A percentile compares a stretch with the other conserved stretches of the same genome.
These are phyloP conservation scores for Coniferiporia weirii DNA, from an alignment of 1,284 basidiomycete genomes.

Conservation along the genomic window DNA sequence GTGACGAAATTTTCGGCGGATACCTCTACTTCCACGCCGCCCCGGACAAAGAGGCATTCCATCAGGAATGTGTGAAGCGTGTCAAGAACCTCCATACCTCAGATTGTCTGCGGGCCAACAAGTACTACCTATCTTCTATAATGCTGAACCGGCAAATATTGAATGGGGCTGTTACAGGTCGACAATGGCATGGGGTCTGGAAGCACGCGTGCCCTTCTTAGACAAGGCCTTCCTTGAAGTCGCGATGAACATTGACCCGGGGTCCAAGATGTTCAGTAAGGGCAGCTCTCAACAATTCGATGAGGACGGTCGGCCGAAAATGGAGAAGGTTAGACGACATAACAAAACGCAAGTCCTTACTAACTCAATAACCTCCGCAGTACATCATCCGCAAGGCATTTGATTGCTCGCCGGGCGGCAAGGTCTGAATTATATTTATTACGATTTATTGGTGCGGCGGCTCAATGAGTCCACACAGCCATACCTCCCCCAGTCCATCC, in stretches of 20 bases:
- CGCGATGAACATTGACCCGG: slow-evolving; percentile 87
- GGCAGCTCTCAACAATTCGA: slow-evolving; percentile 74
- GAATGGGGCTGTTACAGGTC: slow-evolving; percentile 46
- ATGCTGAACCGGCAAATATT: background rate
- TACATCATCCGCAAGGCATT: slow-evolving; percentile 98
- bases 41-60: slow-evolving; percentile 84
- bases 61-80: slow-evolving; percentile 92
- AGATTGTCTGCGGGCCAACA: slow-evolving; percentile 98
- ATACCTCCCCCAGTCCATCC: slow-evolving; percentile 90
- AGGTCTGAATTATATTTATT: slow-evolving; percentile 40
- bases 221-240: slow-evolving; percentile 96
- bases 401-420: slow-evolving; percentile 81
- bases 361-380: slow-evolving; percentile 32
- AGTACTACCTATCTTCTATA: slow-evolving; percentile 43
- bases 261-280: slow-evolving; percentile 90
- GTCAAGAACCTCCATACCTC: slow-evolving; percentile 98
- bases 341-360: background rate
- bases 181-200: slow-evolving; percentile 99
- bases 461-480: slow-evolving; percentile 50
- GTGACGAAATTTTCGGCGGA: slow-evolving; percentile 96
- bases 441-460: slow-evolving; percentile 9
- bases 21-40: slow-evolving; percentile 99
- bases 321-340: slow-evolving; percentile 78
- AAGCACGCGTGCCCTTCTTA: slow-evolving; percentile 98
- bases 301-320: slow-evolving; percentile 79